These are phyloP conservation scores for Colletotrichum magnum DNA, from an alignment of 2,329 filamentous ascomycete species.

Conservation along the genomic window DNA sequence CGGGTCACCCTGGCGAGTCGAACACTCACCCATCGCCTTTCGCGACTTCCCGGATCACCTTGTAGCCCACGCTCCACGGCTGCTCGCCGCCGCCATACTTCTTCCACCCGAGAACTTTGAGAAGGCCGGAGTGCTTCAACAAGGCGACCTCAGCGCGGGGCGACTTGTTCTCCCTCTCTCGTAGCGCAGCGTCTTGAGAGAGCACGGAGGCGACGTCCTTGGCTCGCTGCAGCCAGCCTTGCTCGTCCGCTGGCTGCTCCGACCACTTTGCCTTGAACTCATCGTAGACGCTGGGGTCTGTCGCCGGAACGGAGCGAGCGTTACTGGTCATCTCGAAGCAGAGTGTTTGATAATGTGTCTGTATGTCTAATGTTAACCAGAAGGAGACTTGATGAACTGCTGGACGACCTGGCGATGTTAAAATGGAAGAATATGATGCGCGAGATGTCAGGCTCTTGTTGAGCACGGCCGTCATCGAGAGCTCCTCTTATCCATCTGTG, in stretches of 20 bases:
- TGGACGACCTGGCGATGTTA: too few relatives aligned
- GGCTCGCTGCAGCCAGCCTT: constrained; percentile 56
- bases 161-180: constrained; percentile 57
- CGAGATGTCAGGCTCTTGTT: neutral
- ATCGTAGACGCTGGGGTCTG: constrained; percentile 55
- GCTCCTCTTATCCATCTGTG: neutral
- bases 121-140: constrained; percentile 57
- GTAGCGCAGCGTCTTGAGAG: constrained; percentile 49
- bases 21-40: constrained; percentile 69
- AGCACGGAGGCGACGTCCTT: constrained; percentile 55
- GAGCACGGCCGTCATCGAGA: neutral
- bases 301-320: constrained; percentile 38
- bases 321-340: constrained; percentile 34
- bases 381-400: neutral
- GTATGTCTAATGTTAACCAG: neutral
- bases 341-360: neutral
- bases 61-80: constrained; percentile 67
- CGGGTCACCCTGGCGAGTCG: neutral
- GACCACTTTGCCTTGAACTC: constrained; percentile 55
- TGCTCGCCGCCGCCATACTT: constrained; percentile 61
- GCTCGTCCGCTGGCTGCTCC: constrained; percentile 47
- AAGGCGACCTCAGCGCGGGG: constrained; percentile 57
- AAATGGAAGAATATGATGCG: too few relatives aligned
- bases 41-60: constrained; percentile 72
- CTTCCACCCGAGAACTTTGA: constrained; percentile 55